Evolutionary conservation across 2,329 filamentous ascomycete species (phyloP), one percentile per base, ranked within the genome.

Genomic region (Pseudocercospora musae): DNA sequence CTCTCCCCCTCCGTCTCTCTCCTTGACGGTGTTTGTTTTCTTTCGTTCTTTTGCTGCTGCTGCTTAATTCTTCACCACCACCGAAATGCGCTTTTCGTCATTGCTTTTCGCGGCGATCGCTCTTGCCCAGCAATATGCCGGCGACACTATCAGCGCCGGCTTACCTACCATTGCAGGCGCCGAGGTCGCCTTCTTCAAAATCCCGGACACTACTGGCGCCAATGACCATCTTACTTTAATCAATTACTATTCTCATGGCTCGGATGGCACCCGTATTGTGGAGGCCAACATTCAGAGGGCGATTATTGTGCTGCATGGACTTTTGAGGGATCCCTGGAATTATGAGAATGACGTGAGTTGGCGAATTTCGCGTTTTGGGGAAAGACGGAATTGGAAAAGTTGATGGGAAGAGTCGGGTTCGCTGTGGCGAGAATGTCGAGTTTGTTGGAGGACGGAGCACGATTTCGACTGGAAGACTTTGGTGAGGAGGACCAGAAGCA

Each of bases 181-280:
- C 13, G 70, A 71, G 46, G 59, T 71, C 40, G 64, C 70, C n/a
- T 76, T 69, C 68, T 76, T 72, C 67, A 73, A 71, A 57, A 72
- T 76, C 62, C 69, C 68, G 18, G 71, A 72, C 46, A 58, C 65
- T 1, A 59, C 60, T 25, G 65, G 64, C 23, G 42, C 42, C 10
- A 71, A 70, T 61, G 59, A 64, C 29, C 68, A 71, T 57, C 58
- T 72, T 31, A 74, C 71, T 4, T 57, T 74, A 40, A 72, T 71
- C 66, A 75, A 75, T 62, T 75, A 75, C 62, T 71, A 70, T 37
- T 70, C 68, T 10, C 67, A 65, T 31, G 67, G 70, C 40, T 65
- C 33, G 31, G 59, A 66, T 29, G 67, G 68, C 11, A 57, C 66
- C 18, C 65, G 71, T 8, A 62, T 73, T 57, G 66, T 63, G 11